Base-by-base conservation (phyloP, 805 yeast species). In the Starmerella apis region DNA sequence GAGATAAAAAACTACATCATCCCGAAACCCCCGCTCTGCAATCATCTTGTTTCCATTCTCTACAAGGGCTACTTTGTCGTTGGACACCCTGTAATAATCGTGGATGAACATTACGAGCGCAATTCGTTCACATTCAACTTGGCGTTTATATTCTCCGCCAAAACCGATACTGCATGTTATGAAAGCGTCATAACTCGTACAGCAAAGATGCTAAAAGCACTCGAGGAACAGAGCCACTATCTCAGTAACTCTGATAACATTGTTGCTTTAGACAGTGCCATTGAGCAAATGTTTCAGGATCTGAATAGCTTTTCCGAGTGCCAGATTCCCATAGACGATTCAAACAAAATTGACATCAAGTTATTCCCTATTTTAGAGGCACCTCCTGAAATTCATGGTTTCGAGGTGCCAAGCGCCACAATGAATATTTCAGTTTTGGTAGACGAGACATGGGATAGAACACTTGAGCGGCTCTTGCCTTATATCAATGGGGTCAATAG, bases 401-500 rank as follows among this genome's bases (percentile, higher is more conserved):
- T 72, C 59, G 95, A 90, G 64, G 99, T 92, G 0, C 98, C 98
- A 0, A 77, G 88, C 4, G 78, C 94, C n/a, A 81, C 90, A 0
- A 95, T 92, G 1, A 79, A 80, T 47, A 68, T 92, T 30, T 74
- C 74, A 25, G 69, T 76, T 33, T 71, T 92, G 54, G 80, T 86
- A 38, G 98, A 92, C 65, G 82, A 84, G 8, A 82, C 84, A 59
- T 92, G 98, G 96, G 98, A 92, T 65, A 96, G 96, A 1, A 90
- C 97, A 1, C 83, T 92, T 92, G 71, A 86, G 42, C 81, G 83
- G 57, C 84, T 92, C 22, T 67, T 86, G 10, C 95, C 96, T 0
- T 83, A 72, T 57, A 86, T 92, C 45, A 79, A 92, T 60, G 98
- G 99, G 1, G 72, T 87, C 44, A 90, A 90, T 63, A 84, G 92